Base-by-base conservation (phyloP, 371 early-diverging fungal genomes). In the Mortierella sp. region DNA sequence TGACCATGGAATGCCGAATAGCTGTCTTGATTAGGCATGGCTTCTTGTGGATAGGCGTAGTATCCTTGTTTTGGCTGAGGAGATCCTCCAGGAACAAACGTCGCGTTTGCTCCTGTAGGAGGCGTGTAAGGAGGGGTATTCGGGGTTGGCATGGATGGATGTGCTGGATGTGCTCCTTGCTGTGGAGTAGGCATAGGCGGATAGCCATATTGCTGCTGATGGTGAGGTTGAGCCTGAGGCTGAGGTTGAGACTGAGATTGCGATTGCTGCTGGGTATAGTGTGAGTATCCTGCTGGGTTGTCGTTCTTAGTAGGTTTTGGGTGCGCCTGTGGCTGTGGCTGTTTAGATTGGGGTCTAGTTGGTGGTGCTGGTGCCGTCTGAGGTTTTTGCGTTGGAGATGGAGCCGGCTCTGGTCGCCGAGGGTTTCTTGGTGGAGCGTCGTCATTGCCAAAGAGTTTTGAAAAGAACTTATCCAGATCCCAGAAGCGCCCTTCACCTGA, bases 381-480 rank as follows among this genome's bases (percentile, higher is more conserved):
- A 68, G 55, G 24, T 11, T 41, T 29, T 63, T 55, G 24, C 22
- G 64, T 3, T 37, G 48, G 13, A 40, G 53, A 11, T 19, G 71
- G 10, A 61, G 71, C 16, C 29, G 53, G 37, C 45, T 65, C 34
- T 24, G 70, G 24, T 22, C 40, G 50, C 26, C 43, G 24, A 29
- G 63, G 55, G 26, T 55, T 52, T 44, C n/a, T 40, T 29, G 73
- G 43, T 52, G 40, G 48, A 22, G 68, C 11, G 45, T 61, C 68
- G 26, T 70, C 70, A 29, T 45, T 55, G 31, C 53, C 39, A 40
- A 68, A 70, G 50, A 82, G 45, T 24, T 71, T 82, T 8, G 78
- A 45, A 53, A 82, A 82, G 70, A 82, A 78, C n/a, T 48, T 78
- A 65, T 82, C 83, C 64, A 78, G 53, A 26, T 82, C 75, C 37